Base-by-base conservation (phyloP, 441 rosid genomes). In the Kokia cookei region DNA sequence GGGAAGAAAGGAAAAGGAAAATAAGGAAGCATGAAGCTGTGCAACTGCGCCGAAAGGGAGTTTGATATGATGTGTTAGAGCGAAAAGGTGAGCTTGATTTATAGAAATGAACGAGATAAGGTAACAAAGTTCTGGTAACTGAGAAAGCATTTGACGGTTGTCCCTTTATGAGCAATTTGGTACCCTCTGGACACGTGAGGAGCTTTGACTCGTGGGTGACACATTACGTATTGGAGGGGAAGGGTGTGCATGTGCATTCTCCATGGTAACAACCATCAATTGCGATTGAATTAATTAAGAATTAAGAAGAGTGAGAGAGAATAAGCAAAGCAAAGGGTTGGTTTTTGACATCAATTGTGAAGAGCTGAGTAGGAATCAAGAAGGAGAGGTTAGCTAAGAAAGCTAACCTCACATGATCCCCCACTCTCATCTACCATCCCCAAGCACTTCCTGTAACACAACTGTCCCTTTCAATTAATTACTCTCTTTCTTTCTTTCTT, bases 401-500 rank as follows among this genome's bases (percentile, higher is more conserved):
- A 59, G 7, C 63, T 76, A 69, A 57, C 59, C 76, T 73, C 82
- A 68, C 72, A 72, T 61, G 77, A 76, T 69, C 65, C 75, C 64
- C 75, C 62, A 57, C 19, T 60, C 67, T 24, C 77, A 74, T 47
- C 77, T 69, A 74, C 81, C 74, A 14, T 17, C 74, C 27, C 7
- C 65, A n/a, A 10, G 51, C 43, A 67, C 51, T 26, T 19, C 24
- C 9, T 3, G 10, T 27, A 8, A 5, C 45, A 8, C 7, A 2
- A 51, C 29, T 47, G 3, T 35, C 48, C 74, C 17, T 47, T 76
- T 13, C 13, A 13, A 14, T 27, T 47, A 37, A 37, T 37, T 37
- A 37, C 9, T 37, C 42, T 37, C 42, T 6, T 9, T 37, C 7
- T 37, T 9, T 37, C 7, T 37, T 37, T 37, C 9, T 37, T 37